A percentile compares a stretch with the other conserved stretches of the same genome.
These are phyloP conservation scores for Hanseniaspora thailandica DNA, from an alignment of 805 yeast species.

Conservation along the genomic window DNA sequence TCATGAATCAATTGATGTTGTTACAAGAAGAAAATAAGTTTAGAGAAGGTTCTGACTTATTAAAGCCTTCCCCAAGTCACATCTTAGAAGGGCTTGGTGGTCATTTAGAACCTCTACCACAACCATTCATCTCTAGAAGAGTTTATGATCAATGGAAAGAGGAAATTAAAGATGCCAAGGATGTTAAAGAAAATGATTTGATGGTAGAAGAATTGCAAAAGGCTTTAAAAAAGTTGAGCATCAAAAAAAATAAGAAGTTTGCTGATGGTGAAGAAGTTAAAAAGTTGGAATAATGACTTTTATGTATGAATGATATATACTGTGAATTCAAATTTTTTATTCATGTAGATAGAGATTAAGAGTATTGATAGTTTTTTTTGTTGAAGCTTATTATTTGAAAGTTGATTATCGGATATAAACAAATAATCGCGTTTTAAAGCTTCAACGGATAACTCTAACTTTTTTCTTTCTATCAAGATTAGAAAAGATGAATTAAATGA, in stretches of 20 bases:
- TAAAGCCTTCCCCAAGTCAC: conserved; percentile 43
- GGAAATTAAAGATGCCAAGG: not conserved
- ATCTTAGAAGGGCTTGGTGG: conserved; percentile 63
- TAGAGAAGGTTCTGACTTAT: conserved; percentile 49
- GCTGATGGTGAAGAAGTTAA: not conserved
- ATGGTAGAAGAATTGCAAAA: not conserved
- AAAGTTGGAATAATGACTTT: not conserved
- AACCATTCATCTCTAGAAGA: conserved; percentile 48
- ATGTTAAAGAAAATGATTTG: not conserved
- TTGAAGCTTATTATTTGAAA: no score
- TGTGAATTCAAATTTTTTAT: not conserved
- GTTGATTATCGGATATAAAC: no score
- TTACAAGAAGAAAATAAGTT: conserved; percentile 19
- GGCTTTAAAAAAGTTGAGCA: not conserved
- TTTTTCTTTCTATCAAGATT: no score
- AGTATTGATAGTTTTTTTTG: no score
- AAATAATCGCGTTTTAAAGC: no score
- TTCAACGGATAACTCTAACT: no score
- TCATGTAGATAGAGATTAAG: not conserved
- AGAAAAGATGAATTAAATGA: no score
- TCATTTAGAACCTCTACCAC: conserved; percentile 47
- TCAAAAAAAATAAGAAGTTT: not conserved
- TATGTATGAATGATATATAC: not conserved
- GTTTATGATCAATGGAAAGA: conserved; percentile 3
- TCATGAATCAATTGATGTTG: not conserved